Evolutionary conservation across 2,329 filamentous ascomycete species (phyloP), one percentile per base, ranked within the genome.

Genomic region (Ilyonectria sp.): DNA sequence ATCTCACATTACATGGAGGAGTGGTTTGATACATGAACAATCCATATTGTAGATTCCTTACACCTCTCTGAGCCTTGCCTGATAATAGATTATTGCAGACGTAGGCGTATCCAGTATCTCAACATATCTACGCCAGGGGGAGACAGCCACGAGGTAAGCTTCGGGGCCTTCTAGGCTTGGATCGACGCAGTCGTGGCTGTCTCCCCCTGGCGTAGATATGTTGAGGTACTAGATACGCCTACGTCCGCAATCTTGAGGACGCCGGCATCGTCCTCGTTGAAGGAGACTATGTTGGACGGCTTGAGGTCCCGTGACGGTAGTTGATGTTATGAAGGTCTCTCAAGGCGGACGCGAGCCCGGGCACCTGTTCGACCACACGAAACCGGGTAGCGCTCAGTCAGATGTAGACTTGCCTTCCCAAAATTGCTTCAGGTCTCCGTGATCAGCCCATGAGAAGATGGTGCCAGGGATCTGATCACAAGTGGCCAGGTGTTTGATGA

Each of bases 261-360:
- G 4, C 69, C 68, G 15, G 19, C 7, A 10, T n/a, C 35, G 13
- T 33, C 11, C 9, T 53, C 52, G 1, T 2, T 57, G 8, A 70
- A 70, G 23, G 56, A 29, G 6, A 71, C 60, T 31, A 71, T 70
- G 1, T 69, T 71, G 0, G 69, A 69, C 1, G 69, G 69, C 37
- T 70, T 71, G 9, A 70, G 29, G 11, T 71, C 68, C 69, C 69
- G 9, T 71, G 69, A 3, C 65, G 68, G 58, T 58, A 68, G n/a
- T 70, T 60, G 10, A 52, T 43, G 5, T 3, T 19, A 23, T 63
- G 46, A 9, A 63, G 52, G 31, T 52, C 53, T 9, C n/a, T n/a
- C 15, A 63, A 23, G 6, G 53, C 60, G 21, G 46, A 31, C 2
- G 43, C 23, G 29, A 63, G 53, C 15, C 60, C 60, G 8, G 23